These are phyloP conservation scores for Pseudogymnoascus sp. DNA, from an alignment of 2,329 filamentous ascomycete species.

Conservation along the genomic window DNA sequence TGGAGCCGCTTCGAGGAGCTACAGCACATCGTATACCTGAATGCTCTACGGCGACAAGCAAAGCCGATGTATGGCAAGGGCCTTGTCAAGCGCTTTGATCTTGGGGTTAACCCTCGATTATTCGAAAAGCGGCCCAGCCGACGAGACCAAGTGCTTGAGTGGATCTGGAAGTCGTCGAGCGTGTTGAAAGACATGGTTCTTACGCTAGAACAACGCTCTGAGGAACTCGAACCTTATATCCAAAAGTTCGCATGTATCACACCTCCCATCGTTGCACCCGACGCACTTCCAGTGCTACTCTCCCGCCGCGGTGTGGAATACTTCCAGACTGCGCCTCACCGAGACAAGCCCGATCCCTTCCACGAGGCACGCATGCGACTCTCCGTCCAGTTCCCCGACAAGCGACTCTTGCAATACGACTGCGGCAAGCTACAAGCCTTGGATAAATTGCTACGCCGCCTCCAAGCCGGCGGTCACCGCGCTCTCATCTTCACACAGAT, in stretches of 20 bases:
- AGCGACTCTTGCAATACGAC: constrained; percentile 91
- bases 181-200: constrained; percentile 60
- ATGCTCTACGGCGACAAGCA: constrained; percentile 70
- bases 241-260: constrained; percentile 89
- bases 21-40: constrained; percentile 72
- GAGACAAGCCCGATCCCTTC: constrained; percentile 69
- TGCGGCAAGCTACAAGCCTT: constrained; percentile 92
- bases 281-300: constrained; percentile 60
- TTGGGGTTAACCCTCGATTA: constrained; percentile 51
- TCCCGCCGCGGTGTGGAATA: constrained; percentile 50
- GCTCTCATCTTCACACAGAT: constrained; percentile 99
- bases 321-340: constrained; percentile 47
- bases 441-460: constrained; percentile 72
- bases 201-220: constrained; percentile 64
- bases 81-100: constrained; percentile 64
- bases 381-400: constrained; percentile 95
- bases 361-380: constrained; percentile 88
- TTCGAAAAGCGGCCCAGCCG: constrained; percentile 51
- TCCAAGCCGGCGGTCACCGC: constrained; percentile 85
- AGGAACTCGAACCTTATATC: constrained; percentile 63
- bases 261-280: constrained; percentile 74
- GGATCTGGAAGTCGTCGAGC: constrained; percentile 64
- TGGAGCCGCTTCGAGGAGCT: constrained; percentile 69
- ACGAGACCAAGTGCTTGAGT: constrained; percentile 57
- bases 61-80: constrained; percentile 73